Percentiles rank a stretch among this genome's conserved stretches.
Conservation (phyloP, 805 yeast genomes). For the Saturnispora besseyi region DNA sequence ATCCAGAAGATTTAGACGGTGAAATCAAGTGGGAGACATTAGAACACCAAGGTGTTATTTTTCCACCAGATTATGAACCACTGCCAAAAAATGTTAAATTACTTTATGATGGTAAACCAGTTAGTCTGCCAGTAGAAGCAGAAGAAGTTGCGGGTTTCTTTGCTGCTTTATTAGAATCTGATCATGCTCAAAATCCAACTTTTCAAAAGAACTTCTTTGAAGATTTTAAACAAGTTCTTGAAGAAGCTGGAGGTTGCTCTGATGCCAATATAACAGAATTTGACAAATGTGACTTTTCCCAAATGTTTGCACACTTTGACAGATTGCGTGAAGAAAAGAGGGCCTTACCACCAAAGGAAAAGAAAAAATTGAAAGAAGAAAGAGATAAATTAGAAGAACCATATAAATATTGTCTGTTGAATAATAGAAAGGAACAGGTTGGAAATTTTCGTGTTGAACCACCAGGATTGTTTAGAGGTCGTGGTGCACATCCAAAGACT, state of each 20-base stretch:
- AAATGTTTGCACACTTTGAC: constrained; percentile 67
- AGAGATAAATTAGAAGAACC: constrained; percentile 72
- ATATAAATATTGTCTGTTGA: constrained; percentile 67
- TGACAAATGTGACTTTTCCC: constrained; percentile 65
- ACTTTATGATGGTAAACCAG: constrained; percentile 68
- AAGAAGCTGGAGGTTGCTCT: constrained; percentile 58
- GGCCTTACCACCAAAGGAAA: constrained; percentile 59
- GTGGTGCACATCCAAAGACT: constrained; percentile 95
- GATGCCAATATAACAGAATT: constrained; percentile 44
- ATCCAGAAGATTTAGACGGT: constrained; percentile 61
- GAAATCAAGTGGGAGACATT: constrained; percentile 78
- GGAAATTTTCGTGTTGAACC: constrained; percentile 95
- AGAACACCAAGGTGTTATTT: constrained; percentile 83
- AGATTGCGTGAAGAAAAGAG: constrained; percentile 63
- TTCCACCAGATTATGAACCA: constrained; percentile 88
- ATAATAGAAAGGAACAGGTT: constrained; percentile 85
- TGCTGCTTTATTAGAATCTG: constrained; percentile 81
- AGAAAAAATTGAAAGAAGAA: constrained; percentile 61
- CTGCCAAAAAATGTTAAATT: constrained; percentile 70
- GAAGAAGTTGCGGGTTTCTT: constrained; percentile 96
- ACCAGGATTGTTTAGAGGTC: constrained; percentile 91
- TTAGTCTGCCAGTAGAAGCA: constrained; percentile 66
- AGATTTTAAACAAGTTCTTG: constrained; percentile 63
- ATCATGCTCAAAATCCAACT: constrained; percentile 79
- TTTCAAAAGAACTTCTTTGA: constrained; percentile 81